Percentiles rank a stretch among this genome's conserved stretches.
These are phyloP conservation scores for Calvatia gigantea DNA, from an alignment of 768 basidiomycete genomes.

Conservation along the genomic window DNA sequence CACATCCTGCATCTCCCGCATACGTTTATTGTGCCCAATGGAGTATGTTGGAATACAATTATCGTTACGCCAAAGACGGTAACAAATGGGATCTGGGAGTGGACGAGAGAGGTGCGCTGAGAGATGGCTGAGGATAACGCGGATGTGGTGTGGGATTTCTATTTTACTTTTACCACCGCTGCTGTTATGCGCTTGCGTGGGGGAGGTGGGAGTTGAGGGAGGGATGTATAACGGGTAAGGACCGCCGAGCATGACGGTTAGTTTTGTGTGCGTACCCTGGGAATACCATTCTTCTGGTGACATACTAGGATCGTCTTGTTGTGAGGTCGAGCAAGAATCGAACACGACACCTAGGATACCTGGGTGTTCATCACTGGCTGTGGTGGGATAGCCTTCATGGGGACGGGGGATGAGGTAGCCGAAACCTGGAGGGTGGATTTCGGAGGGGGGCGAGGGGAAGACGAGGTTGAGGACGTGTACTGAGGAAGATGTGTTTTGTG, in stretches of 20 bases:
- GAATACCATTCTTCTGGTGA: slow-evolving; percentile 20
- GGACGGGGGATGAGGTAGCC: slow-evolving; percentile 92
- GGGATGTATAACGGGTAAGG: slow-evolving; percentile 42
- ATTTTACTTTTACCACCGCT: neutral
- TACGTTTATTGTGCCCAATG: slow-evolving; percentile 69
- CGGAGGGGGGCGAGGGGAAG: slow-evolving; percentile 50
- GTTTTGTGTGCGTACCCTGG: slow-evolving; percentile 52
- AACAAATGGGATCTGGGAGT: slow-evolving; percentile 55
- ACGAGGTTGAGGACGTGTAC: slow-evolving; percentile 90
- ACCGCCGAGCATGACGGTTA: slow-evolving; percentile 91
- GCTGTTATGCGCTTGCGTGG: slow-evolving; percentile 16
- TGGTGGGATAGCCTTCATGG: slow-evolving; percentile 42
- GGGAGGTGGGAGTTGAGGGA: slow-evolving; percentile 22
- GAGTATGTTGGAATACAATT: slow-evolving; percentile 77
- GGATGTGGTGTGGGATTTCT: slow-evolving; percentile 22
- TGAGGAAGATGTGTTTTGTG: slow-evolving; percentile 67
- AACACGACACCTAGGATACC: slow-evolving; percentile 85
- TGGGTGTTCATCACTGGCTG: slow-evolving; percentile 17
- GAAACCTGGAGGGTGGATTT: slow-evolving; percentile 82
- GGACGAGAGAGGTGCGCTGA: slow-evolving; percentile 39
- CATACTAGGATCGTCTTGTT: slow-evolving; percentile 35
- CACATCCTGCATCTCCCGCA: slow-evolving; percentile 51
- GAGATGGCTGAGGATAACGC: slow-evolving; percentile 35
- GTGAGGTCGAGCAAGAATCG: slow-evolving; percentile 74
- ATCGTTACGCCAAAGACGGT: slow-evolving; percentile 48